Percentiles rank a stretch among this genome's conserved stretches.
These are phyloP conservation scores for Talaromyces sp. DNA, from an alignment of 2,329 filamentous ascomycete genomes.

Conservation along the genomic window DNA sequence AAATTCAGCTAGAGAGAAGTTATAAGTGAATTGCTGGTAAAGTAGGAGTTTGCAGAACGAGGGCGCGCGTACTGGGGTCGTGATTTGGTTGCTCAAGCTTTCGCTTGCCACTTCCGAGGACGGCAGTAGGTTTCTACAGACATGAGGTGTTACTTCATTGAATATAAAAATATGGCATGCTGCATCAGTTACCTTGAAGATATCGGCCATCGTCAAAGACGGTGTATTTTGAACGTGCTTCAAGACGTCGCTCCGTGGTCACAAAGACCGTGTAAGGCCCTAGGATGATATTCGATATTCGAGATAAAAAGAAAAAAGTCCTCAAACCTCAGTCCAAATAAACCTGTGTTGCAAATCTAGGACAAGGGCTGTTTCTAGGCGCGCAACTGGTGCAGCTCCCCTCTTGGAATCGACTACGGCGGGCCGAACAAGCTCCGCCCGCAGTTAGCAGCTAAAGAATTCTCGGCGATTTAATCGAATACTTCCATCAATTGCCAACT, in stretches of 20 bases:
- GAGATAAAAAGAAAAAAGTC: background rate
- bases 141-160: background rate
- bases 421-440: constrained; percentile 23
- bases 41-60: constrained; percentile 1
- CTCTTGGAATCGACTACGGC: constrained; percentile 20
- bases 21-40: constrained; percentile 13
- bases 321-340: background rate
- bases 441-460: constrained; percentile 28
- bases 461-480: constrained; percentile 16
- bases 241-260: background rate
- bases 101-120: constrained; percentile 46
- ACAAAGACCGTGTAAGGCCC: background rate
- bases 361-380: background rate
- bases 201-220: constrained; percentile 47
- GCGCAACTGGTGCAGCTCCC: constrained; percentile 1
- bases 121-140: constrained; percentile 43
- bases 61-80: constrained; percentile 41
- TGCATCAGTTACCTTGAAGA: constrained; percentile 47
- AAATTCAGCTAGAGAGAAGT: constrained; percentile 40
- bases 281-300: background rate
- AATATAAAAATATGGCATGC: constrained; percentile 11
- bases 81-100: constrained; percentile 50
- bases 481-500: constrained; percentile 1
- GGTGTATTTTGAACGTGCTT: background rate
- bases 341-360: background rate